A percentile compares a stretch with the other conserved stretches of the same genome.
Conservation (phyloP, 345 rosid species). For the Trapa incisa region DNA sequence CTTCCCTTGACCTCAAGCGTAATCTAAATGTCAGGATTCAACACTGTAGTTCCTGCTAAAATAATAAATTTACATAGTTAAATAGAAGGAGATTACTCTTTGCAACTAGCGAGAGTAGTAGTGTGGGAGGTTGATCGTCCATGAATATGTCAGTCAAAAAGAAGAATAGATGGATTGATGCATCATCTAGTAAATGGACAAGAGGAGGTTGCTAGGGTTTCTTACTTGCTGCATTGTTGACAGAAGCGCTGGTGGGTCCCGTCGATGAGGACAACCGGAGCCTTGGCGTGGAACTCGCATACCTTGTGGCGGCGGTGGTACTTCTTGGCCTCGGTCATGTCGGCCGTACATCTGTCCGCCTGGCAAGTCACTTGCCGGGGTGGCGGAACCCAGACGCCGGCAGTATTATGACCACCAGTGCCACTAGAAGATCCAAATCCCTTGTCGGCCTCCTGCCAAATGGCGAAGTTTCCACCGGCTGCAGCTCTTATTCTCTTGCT, state of each 20-base stretch:
- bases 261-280: constrained; percentile 36
- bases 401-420: not conserved
- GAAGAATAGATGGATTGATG: not conserved
- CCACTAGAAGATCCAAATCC: constrained; percentile 12
- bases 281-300: constrained; percentile 79
- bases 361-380: constrained; percentile 29
- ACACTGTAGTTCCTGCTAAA: too few relatives aligned
- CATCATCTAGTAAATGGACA: not conserved
- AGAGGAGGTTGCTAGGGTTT: not conserved
- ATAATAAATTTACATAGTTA: too few relatives aligned
- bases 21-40: too few relatives aligned
- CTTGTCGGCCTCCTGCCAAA: constrained; percentile 13
- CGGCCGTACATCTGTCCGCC: constrained; percentile 45
- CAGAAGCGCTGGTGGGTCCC: constrained; percentile 78
- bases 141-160: not conserved
- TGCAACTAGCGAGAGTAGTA: too few relatives aligned
- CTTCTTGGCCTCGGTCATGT: constrained; percentile 53
- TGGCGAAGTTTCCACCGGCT: not conserved
- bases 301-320: constrained; percentile 87
- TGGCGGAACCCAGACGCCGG: constrained; percentile 13
- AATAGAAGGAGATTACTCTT: too few relatives aligned
- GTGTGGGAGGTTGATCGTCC: too few relatives aligned
- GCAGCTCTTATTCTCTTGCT: constrained; percentile 4
- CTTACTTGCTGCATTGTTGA: constrained; percentile 97
- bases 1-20: too few relatives aligned